Conservation (phyloP, 169 alveolate genomes). For the Babesia gibsoni region DNA sequence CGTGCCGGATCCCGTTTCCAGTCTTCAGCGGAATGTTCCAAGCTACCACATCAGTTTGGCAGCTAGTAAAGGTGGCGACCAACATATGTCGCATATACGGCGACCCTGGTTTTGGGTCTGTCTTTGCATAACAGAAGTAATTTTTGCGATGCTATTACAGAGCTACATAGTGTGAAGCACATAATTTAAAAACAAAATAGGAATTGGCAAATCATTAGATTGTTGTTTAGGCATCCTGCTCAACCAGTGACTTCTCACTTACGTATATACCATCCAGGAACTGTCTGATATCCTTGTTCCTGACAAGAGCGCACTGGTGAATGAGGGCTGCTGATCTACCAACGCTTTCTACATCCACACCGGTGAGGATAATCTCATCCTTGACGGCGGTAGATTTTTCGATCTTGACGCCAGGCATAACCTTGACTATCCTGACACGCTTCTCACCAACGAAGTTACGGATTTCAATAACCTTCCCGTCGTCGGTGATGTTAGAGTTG, state of each 20-base stretch:
- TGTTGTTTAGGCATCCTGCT: constrained; percentile 26
- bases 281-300: constrained; percentile 98
- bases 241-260: constrained; percentile 91
- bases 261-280: constrained; percentile 99
- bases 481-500: constrained; percentile 91
- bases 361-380: constrained; percentile 96
- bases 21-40: constrained; percentile 78
- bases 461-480: constrained; percentile 93
- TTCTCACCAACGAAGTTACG: constrained; percentile 99
- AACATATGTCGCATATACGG: constrained; percentile 72
- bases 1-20: constrained; percentile 84
- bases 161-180: too few species aligned
- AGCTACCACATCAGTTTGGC: constrained; percentile 82
- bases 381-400: constrained; percentile 90
- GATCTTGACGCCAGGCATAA: constrained; percentile 91
- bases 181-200: too few species aligned
- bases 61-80: constrained; percentile 74
- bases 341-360: constrained; percentile 95
- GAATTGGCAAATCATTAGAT: not conserved
- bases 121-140: constrained; percentile 5
- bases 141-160: not conserved
- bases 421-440: constrained; percentile 90
- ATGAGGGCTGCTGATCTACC: constrained; percentile 97
- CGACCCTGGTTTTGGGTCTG: constrained; percentile 60
- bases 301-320: constrained; percentile 95